Evolutionary conservation across 768 basidiomycete genomes (phyloP).

Genomic region (Vishniacozyma victoriae): DNA sequence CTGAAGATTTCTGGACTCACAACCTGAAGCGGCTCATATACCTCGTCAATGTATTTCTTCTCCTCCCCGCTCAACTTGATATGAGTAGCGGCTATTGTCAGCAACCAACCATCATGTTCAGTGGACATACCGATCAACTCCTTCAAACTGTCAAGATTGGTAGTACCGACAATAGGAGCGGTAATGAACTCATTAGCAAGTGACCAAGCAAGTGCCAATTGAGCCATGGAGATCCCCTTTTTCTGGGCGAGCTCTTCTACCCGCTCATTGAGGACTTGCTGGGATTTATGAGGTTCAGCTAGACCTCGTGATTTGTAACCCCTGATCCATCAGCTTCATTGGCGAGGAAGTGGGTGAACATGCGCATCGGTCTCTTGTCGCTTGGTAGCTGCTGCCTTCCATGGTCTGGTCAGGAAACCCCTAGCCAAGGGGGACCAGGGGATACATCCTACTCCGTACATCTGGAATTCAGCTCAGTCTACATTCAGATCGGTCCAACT

Average conservation of each 20-base stretch:
- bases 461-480: not conserved
- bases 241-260: conserved; percentile 51
- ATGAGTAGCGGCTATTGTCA: conserved; percentile 50
- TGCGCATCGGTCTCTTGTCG: conserved; percentile 6
- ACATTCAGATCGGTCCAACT: not conserved
- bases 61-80: conserved; percentile 56
- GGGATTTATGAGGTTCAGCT: conserved; percentile 29
- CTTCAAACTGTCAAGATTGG: conserved; percentile 48
- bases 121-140: conserved; percentile 45
- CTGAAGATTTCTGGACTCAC: conserved; percentile 49
- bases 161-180: conserved; percentile 52
- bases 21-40: conserved; percentile 52
- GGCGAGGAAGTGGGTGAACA: not conserved
- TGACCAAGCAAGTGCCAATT: conserved; percentile 52
- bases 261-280: conserved; percentile 48
- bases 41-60: conserved; percentile 55
- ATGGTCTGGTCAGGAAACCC: conserved; percentile 19
- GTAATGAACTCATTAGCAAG: conserved; percentile 48
- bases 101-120: not conserved
- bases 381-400: conserved; percentile 6
- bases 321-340: not conserved
- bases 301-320: conserved; percentile 1
- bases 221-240: conserved; percentile 50
- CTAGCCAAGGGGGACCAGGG: conserved; percentile 54
- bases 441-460: conserved; percentile 55